Base-by-base conservation (phyloP, 148 eudicot species). In the Rhododendron ovatum region DNA sequence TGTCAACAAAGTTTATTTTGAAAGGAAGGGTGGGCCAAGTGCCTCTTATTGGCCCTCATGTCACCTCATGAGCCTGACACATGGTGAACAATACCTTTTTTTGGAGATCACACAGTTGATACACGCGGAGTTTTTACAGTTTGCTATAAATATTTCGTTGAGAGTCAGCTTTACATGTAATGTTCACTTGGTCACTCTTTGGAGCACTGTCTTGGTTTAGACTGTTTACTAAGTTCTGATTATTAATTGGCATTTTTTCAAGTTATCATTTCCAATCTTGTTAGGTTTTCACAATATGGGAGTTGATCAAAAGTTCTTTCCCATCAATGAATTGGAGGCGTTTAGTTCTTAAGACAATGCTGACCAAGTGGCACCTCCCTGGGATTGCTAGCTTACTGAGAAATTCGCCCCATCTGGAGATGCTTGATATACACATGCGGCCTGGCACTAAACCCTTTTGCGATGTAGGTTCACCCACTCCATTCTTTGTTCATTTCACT, bases 331-430 rank as follows among this genome's bases (percentile, higher is more conserved):
- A 55, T 55, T 55, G 59, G 61, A 55, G 61, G 61, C 61, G 22
- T 55, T 55, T 55, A 55, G 41, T 35, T 81, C 78, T 86, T 28
- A 22, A 81, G 84, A 86, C 55, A n/a, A n/a, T 7, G 39, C 50
- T 86, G 28, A 86, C 87, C 79, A 86, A 86, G 48, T 79, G 84
- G 82, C 84, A 86, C 69, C 61, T 86, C 55, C 82, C 78, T 47
- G 80, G 87, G 26, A 86, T 86, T 28, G 79, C 84, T 33, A 67
- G 84, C 50, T 80, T 81, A 45, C 80, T 86, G 67, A 81, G 26
- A 65, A 81, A 35, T 81, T 86, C 84, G 24, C 87, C 84, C 7
- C 14, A 17, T 24, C 82, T 86, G 30, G 84, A 86, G 83, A 50
- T 39, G 50, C 84, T 86, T 24, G 48, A 50, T 55, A 51, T 86